These are phyloP conservation scores for Pelargonium australe DNA, from an alignment of 441 rosid species.

Conservation along the genomic window DNA sequence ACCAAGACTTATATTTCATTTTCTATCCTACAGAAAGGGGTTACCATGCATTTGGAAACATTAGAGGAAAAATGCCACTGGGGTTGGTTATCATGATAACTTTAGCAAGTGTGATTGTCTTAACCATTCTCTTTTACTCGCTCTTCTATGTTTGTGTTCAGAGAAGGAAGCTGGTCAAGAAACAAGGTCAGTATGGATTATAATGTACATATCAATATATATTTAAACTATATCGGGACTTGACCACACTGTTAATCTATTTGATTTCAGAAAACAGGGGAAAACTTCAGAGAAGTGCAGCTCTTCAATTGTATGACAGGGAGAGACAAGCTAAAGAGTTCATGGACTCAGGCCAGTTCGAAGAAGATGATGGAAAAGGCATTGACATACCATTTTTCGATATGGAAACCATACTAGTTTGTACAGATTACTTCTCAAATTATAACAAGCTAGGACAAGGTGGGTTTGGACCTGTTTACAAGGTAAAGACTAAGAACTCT, in stretches of 20 bases:
- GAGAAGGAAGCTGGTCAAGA: slow-evolving; percentile 32
- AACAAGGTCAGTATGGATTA: slow-evolving; percentile 26
- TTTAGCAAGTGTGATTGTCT: slow-evolving; percentile 29
- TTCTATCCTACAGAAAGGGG: slow-evolving; percentile 26
- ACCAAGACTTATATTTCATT: neutral
- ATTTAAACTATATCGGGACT: neutral
- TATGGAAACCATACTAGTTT: slow-evolving; percentile 39
- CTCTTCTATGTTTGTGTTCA: slow-evolving; percentile 31
- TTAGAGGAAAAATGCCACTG: slow-evolving; percentile 25
- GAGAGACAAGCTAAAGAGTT: slow-evolving; percentile 39
- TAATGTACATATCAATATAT: neutral
- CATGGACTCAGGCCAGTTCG: slow-evolving; percentile 35
- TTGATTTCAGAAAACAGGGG: slow-evolving; percentile 29
- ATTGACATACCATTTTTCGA: slow-evolving; percentile 47
- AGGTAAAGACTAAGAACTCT: slow-evolving; percentile 23
- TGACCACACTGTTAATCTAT: neutral
- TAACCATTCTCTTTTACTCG: slow-evolving; percentile 31
- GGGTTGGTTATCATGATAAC: slow-evolving; percentile 31
- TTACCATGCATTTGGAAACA: slow-evolving; percentile 16
- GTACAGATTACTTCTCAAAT: slow-evolving; percentile 45
- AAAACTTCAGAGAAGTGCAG: slow-evolving; percentile 21
- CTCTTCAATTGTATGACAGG: slow-evolving; percentile 32
- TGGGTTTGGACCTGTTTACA: slow-evolving; percentile 61
- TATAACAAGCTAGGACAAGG: slow-evolving; percentile 56
- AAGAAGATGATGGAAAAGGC: slow-evolving; percentile 38